Evolutionary conservation across 192 early-diverging fungal species (phyloP).

Genomic region (Funneliformis mosseae): DNA sequence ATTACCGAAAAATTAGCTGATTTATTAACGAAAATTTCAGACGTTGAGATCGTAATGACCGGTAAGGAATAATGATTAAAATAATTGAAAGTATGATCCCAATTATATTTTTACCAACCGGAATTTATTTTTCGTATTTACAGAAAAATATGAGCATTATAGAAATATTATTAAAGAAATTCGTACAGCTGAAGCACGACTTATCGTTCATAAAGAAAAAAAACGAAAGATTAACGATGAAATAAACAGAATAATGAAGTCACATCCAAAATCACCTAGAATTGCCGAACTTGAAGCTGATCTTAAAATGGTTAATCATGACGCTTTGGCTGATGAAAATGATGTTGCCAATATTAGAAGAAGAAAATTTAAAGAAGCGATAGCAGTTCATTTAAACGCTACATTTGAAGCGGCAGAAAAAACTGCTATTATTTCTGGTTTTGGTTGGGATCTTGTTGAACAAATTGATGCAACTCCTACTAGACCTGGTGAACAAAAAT

Average conservation of each 20-base stretch:
- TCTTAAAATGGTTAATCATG: constrained; percentile 39
- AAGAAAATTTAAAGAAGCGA: constrained; percentile 40
- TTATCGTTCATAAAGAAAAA: constrained; percentile 17
- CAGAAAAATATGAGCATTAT: constrained; percentile 34
- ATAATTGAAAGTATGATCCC: neutral
- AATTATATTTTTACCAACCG: neutral
- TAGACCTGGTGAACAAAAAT: neutral
- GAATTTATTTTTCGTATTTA: neutral
- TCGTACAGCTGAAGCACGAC: constrained; percentile 19
- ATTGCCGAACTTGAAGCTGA: constrained; percentile 39
- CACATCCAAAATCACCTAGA: constrained; percentile 32
- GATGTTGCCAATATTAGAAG: constrained; percentile 45
- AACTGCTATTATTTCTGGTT: constrained; percentile 45
- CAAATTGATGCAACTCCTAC: constrained; percentile 1
- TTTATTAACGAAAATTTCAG: constrained; percentile 23
- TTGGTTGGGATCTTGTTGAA: constrained; percentile 35
- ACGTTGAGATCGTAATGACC: constrained; percentile 18
- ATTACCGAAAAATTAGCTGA: constrained; percentile 26
- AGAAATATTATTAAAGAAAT: constrained; percentile 34
- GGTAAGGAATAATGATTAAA: neutral
- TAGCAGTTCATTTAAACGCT: constrained; percentile 40
- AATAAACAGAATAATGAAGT: constrained; percentile 13
- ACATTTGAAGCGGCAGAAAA: constrained; percentile 47
- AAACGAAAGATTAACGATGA: constrained; percentile 32
- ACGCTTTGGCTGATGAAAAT: constrained; percentile 35